These are phyloP conservation scores for Grosmannia huntii DNA, from an alignment of 2,329 filamentous ascomycete species.

Conservation along the genomic window DNA sequence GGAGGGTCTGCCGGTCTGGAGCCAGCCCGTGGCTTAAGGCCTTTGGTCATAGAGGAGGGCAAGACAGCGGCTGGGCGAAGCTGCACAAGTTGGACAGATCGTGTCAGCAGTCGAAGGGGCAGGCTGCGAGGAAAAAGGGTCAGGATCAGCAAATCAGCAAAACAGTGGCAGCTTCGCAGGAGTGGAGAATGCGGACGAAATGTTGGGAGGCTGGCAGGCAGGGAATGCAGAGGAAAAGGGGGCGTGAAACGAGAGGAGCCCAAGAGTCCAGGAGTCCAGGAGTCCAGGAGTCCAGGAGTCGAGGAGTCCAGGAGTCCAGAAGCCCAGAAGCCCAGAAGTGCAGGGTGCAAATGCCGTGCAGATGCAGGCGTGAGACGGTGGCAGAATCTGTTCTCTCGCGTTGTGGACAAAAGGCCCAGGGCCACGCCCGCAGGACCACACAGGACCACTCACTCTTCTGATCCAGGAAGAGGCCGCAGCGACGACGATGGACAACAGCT, in stretches of 20 bases:
- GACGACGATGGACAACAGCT: slow-evolving; percentile 6
- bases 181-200: neutral
- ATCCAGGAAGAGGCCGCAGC: neutral
- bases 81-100: neutral
- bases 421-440: no score
- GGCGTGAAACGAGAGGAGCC: no score
- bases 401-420: neutral
- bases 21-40: slow-evolving; percentile 45
- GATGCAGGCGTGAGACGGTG: neutral
- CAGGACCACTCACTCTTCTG: neutral
- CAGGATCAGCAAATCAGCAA: neutral
- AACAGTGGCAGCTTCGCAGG: neutral
- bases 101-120: neutral
- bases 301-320: no score
- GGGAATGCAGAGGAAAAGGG: neutral
- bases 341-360: neutral
- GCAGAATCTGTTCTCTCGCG: neutral
- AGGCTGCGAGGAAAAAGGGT: neutral
- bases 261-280: no score
- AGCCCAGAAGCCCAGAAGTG: no score
- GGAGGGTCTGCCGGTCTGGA: slow-evolving; percentile 41
- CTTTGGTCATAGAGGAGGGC: slow-evolving; percentile 33
- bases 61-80: neutral
- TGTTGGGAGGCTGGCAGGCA: neutral
- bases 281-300: no score